Percentiles rank a stretch among this genome's conserved stretches.
These are phyloP conservation scores for Oligophagozyma castellii DNA, from an alignment of 1,139 yeast genomes.

Conservation along the genomic window DNA sequence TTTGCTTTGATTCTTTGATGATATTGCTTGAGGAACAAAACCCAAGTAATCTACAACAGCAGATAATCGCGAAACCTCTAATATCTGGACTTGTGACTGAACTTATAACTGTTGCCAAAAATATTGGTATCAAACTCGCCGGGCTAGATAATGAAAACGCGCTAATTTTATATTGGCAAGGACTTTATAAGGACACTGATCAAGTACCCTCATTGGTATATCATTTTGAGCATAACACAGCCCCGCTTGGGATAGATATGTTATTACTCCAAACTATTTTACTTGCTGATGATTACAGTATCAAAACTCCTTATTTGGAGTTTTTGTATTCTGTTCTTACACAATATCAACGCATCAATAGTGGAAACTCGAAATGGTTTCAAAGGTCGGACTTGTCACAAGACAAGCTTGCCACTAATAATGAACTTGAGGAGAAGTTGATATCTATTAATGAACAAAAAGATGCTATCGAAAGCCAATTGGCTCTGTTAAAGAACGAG, in stretches of 20 bases:
- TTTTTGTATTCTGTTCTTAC: constrained; percentile 70
- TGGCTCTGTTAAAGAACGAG: background rate
- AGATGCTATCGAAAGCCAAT: background rate
- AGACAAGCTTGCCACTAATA: constrained; percentile 8
- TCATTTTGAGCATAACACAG: constrained; percentile 15
- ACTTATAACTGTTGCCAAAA: constrained; percentile 55
- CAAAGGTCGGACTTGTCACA: constrained; percentile 23
- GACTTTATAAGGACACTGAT: constrained; percentile 22
- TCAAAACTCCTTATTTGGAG: constrained; percentile 82
- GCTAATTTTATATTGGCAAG: constrained; percentile 40
- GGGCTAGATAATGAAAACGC: constrained; percentile 36
- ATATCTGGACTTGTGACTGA: constrained; percentile 69
- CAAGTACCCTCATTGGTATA: constrained; percentile 18
- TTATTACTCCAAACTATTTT: constrained; percentile 73
- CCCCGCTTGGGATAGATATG: constrained; percentile 47
- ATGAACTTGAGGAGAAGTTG: background rate
- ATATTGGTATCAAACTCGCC: constrained; percentile 49
- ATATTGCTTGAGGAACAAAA: constrained; percentile 57
- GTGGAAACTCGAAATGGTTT: constrained; percentile 28
- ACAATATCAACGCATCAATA: constrained; percentile 44
- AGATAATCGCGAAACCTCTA: constrained; percentile 74
- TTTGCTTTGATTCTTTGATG: constrained; percentile 65
- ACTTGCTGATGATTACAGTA: constrained; percentile 71
- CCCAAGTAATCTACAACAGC: constrained; percentile 43
- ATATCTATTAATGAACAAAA: constrained; percentile 1